A percentile compares a stretch with the other conserved stretches of the same genome.
phyloP scores from a whole-genome alignment of 371 early-diverging fungal genomes.

The Conidiobolus incongruus region DNA sequence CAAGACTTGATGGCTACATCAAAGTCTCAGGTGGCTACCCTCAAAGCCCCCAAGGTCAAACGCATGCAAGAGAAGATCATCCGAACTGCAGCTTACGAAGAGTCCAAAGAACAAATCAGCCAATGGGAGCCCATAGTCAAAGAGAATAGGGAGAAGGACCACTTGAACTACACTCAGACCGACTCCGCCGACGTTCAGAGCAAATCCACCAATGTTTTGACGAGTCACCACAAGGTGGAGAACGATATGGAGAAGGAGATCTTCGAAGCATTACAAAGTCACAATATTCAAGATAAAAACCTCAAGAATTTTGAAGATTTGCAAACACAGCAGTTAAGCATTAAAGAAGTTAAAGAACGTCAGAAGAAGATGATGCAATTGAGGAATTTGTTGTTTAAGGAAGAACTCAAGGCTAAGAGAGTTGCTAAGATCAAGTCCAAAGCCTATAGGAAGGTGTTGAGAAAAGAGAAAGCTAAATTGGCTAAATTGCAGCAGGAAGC shows the following conservation, averaged over 20 bases:
- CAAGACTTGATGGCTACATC: conserved; percentile 21
- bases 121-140: conserved; percentile 71
- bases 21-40: conserved; percentile 19
- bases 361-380: conserved; percentile 63
- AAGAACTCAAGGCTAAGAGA: conserved; percentile 76
- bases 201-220: too few relatives aligned
- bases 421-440: conserved; percentile 93
- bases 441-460: conserved; percentile 55
- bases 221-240: too few relatives aligned
- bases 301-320: conserved; percentile 63
- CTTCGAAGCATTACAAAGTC: conserved; percentile 27
- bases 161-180: conserved; percentile 29
- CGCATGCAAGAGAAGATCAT: conserved; percentile 62
- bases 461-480: conserved; percentile 34
- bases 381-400: conserved; percentile 82
- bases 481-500: conserved; percentile 23
- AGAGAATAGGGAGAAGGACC: conserved; percentile 65
- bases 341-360: conserved; percentile 50
- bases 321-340: conserved; percentile 48
- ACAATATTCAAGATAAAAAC: conserved; percentile 56
- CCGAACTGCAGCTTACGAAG: conserved; percentile 60
- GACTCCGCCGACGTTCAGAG: conserved; percentile 28
- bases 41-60: conserved; percentile 60
- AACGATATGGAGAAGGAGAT: conserved; percentile 68
- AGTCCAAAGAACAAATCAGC: conserved; percentile 49